Percentiles rank a stretch among this genome's conserved stretches.
phyloP scores from a whole-genome alignment of 495 filamentous ascomycete genomes.

The Evernia prunastri region DNA sequence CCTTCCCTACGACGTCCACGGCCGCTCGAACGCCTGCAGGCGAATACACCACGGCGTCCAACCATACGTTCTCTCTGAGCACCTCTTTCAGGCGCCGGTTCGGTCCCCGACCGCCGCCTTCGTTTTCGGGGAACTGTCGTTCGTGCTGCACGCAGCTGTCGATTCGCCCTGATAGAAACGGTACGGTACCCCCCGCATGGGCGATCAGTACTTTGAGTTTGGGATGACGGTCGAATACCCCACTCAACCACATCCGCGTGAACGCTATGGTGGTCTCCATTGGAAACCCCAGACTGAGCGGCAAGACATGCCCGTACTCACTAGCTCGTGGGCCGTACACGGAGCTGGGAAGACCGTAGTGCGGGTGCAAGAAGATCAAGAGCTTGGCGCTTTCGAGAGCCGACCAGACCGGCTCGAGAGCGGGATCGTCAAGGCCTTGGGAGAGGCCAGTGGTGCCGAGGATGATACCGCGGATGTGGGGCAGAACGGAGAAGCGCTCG shows the following conservation, averaged over 20 bases:
- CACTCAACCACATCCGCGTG: conserved; percentile 74
- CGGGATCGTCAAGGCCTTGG: conserved; percentile 71
- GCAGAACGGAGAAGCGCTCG: conserved; percentile 46
- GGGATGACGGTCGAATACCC: conserved; percentile 75
- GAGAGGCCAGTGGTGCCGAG: conserved; percentile 83
- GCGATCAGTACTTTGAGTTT: conserved; percentile 71
- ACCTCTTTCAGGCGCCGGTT: conserved; percentile 64
- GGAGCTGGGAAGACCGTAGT: conserved; percentile 76
- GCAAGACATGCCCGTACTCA: conserved; percentile 84
- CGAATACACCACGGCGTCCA: conserved; percentile 84
- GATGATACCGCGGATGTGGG: conserved; percentile 74
- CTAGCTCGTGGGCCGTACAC: conserved; percentile 66
- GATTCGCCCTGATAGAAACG: conserved; percentile 81
- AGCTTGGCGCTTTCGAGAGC: conserved; percentile 57
- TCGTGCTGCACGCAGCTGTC: conserved; percentile 87
- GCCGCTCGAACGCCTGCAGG: conserved; percentile 70
- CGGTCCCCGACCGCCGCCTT: conserved; percentile 43
- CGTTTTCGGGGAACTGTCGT: conserved; percentile 53
- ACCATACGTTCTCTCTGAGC: conserved; percentile 74
- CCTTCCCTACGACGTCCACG: conserved; percentile 48
- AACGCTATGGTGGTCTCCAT: conserved; percentile 92
- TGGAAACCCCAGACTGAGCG: conserved; percentile 82
- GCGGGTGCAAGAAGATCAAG: conserved; percentile 82
- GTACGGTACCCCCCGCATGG: conserved; percentile 82
- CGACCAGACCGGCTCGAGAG: conserved; percentile 61